Evolutionary conservation across 192 early-diverging fungal genomes (phyloP), one percentile per base, ranked within the genome.

Genomic region (Backusella luteola): DNA sequence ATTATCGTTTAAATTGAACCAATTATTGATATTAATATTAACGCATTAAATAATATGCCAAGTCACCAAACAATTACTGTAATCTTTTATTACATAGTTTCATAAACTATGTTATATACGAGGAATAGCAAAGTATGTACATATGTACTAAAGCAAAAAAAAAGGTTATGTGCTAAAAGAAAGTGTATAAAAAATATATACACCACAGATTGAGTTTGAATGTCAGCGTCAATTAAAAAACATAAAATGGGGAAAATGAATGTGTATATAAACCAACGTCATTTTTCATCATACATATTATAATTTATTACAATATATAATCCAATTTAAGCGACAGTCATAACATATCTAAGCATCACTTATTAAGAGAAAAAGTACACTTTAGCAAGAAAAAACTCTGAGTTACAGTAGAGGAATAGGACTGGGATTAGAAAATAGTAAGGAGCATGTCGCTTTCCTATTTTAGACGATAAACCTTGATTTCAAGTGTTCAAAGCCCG

Each of bases 401-500:
- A 9, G 56, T 29, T 29, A 63, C 56, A 7, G 26, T 63, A 29
- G 29, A 29, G 9, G 29, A 63, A 63, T 8, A 63, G 15, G 19
- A 7, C 46, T 49, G 46, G 46, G 46, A 63, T 29, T 63, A 29
- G 56, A 63, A 8, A 23, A 23, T 21, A 26, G 11, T 59, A 59
- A 12, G 53, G 53, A 59, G 53, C 53, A 63, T 9, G 56, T 4
- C 8, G 56, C 23, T 63, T 63, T 63, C 56, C 56, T 63, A 63
- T 63, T 63, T 29, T 63, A 29, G 56, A 63, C 3, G 23, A 63
- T 29, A 63, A 63, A 63, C 56, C 56, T 63, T 63, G 26, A 49
- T 63, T 63, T 63, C 26, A 14, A 12, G 56, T 63, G 56, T 63
- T 63, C 56, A 63, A 63, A 63, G 56, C 23, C 56, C 56, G 56